These are phyloP conservation scores for Maudiozyma pseudohumilis DNA, from an alignment of 805 yeast genomes.

Conservation along the genomic window DNA sequence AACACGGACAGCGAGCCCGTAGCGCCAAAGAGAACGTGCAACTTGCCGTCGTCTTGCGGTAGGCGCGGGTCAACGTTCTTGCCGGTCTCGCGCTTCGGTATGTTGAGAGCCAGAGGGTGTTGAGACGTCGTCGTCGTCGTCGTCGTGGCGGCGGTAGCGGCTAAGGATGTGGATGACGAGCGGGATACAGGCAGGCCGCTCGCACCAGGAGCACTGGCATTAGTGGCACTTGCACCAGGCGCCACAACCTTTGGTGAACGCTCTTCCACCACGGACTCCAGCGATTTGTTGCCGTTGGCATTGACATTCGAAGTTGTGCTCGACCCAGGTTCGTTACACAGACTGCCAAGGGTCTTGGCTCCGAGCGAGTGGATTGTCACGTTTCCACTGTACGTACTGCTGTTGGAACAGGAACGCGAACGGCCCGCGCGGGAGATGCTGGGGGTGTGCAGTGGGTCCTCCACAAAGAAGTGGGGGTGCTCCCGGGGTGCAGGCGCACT, in stretches of 20 bases:
- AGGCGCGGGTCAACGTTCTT: slow-evolving; percentile 50
- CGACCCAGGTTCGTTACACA: neutral
- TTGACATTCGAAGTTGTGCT: too few relatives aligned
- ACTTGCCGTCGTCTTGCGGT: slow-evolving; percentile 76
- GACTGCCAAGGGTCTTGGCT: neutral
- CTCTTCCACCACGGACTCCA: slow-evolving; percentile 10
- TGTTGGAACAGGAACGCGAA: slow-evolving; percentile 15
- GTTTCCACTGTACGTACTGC: slow-evolving; percentile 3
- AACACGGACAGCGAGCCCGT: slow-evolving; percentile 84
- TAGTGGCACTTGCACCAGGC: neutral
- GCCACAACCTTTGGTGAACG: neutral
- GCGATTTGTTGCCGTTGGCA: neutral
- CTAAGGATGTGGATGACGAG: neutral
- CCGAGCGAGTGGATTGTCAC: neutral
- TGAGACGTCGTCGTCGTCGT: neutral
- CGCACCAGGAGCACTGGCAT: neutral
- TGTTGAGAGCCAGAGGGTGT: slow-evolving; percentile 13
- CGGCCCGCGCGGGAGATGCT: slow-evolving; percentile 14
- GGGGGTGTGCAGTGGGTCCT: slow-evolving; percentile 18
- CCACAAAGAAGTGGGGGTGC: slow-evolving; percentile 62
- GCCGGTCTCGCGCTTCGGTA: slow-evolving; percentile 33
- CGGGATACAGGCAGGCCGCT: neutral
- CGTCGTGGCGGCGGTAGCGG: neutral
- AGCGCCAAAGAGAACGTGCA: slow-evolving; percentile 77
- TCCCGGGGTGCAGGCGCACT: too few relatives aligned